phyloP scores from a whole-genome alignment of 805 yeast genomes.

The Jamesozyma lodderae region DNA sequence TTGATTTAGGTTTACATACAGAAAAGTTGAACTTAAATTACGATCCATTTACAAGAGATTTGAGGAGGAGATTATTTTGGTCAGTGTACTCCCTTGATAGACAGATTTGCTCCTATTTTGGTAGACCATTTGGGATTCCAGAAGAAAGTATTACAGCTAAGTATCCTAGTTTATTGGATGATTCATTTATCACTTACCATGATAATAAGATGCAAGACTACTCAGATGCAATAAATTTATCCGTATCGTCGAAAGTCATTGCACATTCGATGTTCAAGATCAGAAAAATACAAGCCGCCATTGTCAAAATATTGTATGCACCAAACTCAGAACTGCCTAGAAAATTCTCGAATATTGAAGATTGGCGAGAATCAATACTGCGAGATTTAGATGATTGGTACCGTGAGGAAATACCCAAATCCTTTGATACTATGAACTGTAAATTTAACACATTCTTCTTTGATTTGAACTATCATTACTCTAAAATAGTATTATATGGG shows the following conservation, averaged over 20 bases:
- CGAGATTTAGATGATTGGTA: slow-evolving; percentile 55
- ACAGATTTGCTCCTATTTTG: slow-evolving; percentile 76
- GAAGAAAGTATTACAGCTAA: slow-evolving; percentile 66
- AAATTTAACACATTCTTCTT: slow-evolving; percentile 64
- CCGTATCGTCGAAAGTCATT: slow-evolving; percentile 59
- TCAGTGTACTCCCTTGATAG: slow-evolving; percentile 80
- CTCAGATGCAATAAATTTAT: slow-evolving; percentile 29
- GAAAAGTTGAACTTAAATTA: slow-evolving; percentile 39
- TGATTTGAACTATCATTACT: slow-evolving; percentile 67
- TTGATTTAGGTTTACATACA: slow-evolving; percentile 76
- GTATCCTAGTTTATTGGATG: slow-evolving; percentile 70
- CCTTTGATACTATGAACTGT: slow-evolving; percentile 55
- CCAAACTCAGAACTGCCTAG: slow-evolving; percentile 60
- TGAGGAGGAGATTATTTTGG: slow-evolving; percentile 78
- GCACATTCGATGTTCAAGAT: slow-evolving; percentile 60
- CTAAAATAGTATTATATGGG: slow-evolving; percentile 64
- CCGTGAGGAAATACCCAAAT: slow-evolving; percentile 43
- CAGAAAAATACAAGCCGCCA: slow-evolving; percentile 67
- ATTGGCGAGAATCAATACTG: slow-evolving; percentile 55
- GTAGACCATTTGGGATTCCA: slow-evolving; percentile 83
- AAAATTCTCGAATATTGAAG: slow-evolving; percentile 39
- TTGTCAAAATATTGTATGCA: slow-evolving; percentile 65
- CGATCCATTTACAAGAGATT: slow-evolving; percentile 53
- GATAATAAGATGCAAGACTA: slow-evolving; percentile 34
- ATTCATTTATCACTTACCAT: slow-evolving; percentile 42